phyloP scores from a whole-genome alignment of 108 stramenopile genomes.

The Seminavis robusta region DNA sequence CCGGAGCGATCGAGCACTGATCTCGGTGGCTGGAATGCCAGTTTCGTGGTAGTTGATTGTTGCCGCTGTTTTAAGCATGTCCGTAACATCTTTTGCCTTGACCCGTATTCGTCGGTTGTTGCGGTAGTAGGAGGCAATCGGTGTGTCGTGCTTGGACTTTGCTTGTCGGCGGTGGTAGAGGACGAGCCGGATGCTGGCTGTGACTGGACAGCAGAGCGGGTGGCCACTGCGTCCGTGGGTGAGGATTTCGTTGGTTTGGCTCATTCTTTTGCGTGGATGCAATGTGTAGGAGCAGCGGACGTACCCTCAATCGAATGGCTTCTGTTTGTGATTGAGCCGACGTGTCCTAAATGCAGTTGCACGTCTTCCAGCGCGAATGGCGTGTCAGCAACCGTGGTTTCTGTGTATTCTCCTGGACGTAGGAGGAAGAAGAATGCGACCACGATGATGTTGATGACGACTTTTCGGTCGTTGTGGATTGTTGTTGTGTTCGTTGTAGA shows the following conservation, averaged over 20 bases:
- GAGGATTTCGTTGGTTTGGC: conserved; percentile 28
- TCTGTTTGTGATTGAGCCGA: neutral
- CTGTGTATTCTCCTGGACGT: conserved; percentile 37
- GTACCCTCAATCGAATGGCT: no score
- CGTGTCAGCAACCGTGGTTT: neutral
- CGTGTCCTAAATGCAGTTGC: conserved; percentile 13
- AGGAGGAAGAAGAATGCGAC: conserved; percentile 55
- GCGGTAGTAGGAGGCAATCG: neutral
- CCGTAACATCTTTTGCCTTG: conserved; percentile 3
- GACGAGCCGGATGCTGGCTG: conserved; percentile 15
- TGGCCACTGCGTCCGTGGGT: conserved; percentile 27
- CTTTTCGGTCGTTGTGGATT: neutral
- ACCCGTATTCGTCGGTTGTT: neutral
- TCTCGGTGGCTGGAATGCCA: conserved; percentile 24
- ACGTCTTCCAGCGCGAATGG: conserved; percentile 21
- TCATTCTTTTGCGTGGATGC: conserved; percentile 35
- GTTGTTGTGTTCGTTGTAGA: no score
- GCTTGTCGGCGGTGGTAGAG: conserved; percentile 7
- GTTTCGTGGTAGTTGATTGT: conserved; percentile 1
- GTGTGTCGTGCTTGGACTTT: neutral
- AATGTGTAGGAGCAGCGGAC: neutral
- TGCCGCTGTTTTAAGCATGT: neutral
- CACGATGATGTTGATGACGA: conserved; percentile 31
- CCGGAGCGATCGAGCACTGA: conserved; percentile 40
- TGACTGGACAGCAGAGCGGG: conserved; percentile 34